Evolutionary conservation across 768 basidiomycete genomes (phyloP), one percentile per base, ranked within the genome.

Genomic region (Lentinula guzmanii): DNA sequence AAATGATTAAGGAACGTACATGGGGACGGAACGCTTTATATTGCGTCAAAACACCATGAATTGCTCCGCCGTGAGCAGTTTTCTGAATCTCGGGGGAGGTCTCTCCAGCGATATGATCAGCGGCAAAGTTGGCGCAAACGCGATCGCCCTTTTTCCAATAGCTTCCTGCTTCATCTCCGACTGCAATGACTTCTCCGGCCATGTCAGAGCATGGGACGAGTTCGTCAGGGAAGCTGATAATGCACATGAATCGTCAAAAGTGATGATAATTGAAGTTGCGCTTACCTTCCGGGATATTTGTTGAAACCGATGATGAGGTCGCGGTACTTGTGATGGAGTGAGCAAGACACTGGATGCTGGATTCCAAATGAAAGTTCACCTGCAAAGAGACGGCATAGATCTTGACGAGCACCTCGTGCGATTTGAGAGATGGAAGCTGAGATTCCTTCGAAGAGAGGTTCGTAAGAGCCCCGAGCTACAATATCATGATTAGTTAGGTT

Each of bases 351-450:
- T 24, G 18, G 2, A 34, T 28, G 18, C 43, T 8, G 15, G 8
- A 5, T n/a, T 39, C 7, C 13, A 50, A n/a, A 9, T 31, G 18
- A 13, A 16, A 5, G 15, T 6, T 33, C 57, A 79, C 80, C 70
- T 84, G 80, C 8, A 86, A 71, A 37, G 85, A 86, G 15, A 84
- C 83, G 0, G 83, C 82, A 60, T 82, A 79, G 9, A 82, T 72
- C 65, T 81, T 82, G 63, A 86, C 79, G 28, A 85, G 75, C 6
- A 84, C 85, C 58, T 87, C 79, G 24, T 69, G 74, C 0, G 81
- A 68, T 53, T 74, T 77, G 1, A 77, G 79, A 54, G 70, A 64
- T 7, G 59, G 59, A 28, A 76, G 53, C 4, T 68, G 63, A 5
- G 65, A 65, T 21, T 76, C 67, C 34, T 69, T 68, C 33, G 75